Conservation (phyloP, 306 rosid species). For the Malus sieversii region DNA sequence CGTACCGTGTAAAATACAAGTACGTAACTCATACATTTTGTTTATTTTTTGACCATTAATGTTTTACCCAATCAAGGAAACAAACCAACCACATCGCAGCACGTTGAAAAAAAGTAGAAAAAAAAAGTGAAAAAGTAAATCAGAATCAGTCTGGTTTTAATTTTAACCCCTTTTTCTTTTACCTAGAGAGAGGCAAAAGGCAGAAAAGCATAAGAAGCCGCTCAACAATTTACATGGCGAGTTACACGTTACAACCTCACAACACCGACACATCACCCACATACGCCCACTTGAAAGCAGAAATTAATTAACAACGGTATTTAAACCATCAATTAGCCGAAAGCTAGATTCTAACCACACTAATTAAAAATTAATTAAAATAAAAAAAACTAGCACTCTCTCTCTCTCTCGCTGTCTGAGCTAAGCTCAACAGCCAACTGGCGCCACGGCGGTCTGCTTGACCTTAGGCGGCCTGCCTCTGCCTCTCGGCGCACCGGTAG, state of each 20-base stretch:
- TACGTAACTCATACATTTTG: too few species aligned
- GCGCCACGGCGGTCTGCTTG: constrained; percentile 37
- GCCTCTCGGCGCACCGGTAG: constrained; percentile 30
- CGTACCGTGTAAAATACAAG: too few species aligned
- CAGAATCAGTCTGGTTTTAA: constrained; percentile 1
- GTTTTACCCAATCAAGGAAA: background rate
- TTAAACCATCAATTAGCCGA: background rate
- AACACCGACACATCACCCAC: background rate
- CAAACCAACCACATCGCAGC: background rate
- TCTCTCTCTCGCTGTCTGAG: background rate
- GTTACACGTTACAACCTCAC: constrained; percentile 13
- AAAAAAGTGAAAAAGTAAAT: background rate
- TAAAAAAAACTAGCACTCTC: background rate
- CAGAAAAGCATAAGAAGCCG: constrained; percentile 22
- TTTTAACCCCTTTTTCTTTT: background rate
- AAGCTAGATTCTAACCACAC: background rate
- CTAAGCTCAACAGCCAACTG: constrained; percentile 33
- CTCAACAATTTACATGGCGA: constrained; percentile 31
- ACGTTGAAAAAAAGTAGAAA: background rate
- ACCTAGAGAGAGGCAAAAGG: background rate
- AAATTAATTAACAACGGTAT: background rate
- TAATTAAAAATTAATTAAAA: background rate
- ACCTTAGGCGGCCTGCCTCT: constrained; percentile 55
- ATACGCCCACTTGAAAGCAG: background rate
- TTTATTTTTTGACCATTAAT: too few species aligned